A percentile compares a stretch with the other conserved stretches of the same genome.
Conservation (phyloP, 176 grass and related monocot species). For the Carex pumila region DNA sequence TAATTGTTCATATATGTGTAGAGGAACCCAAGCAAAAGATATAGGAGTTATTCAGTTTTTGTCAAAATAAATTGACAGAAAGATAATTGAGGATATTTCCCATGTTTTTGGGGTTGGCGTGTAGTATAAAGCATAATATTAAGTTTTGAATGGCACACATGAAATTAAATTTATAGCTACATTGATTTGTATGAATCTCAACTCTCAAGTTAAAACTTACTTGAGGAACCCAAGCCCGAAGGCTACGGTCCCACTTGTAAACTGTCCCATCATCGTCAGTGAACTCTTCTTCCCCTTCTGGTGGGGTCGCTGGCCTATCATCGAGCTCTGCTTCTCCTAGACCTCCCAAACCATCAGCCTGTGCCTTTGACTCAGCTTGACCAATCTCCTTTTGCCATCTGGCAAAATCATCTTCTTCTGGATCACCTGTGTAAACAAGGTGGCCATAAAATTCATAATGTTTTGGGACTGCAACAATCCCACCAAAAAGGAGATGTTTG, state of each 20-base stretch:
- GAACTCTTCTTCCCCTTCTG: conserved; percentile 89
- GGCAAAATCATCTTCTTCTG: conserved; percentile 41
- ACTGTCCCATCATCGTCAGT: conserved; percentile 89
- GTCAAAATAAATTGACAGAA: not conserved
- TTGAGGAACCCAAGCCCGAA: conserved; percentile 93
- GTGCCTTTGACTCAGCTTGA: conserved; percentile 41
- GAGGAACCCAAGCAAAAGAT: not conserved
- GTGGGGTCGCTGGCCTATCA: conserved; percentile 62
- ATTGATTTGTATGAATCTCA: not conserved
- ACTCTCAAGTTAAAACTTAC: conserved; percentile 39
- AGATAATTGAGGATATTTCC: not conserved
- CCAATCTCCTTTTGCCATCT: conserved; percentile 80
- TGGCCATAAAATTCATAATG: not conserved
- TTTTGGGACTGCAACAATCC: not conserved
- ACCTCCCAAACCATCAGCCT: conserved; percentile 38
- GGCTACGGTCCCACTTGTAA: conserved; percentile 82
- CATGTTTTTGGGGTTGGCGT: not conserved
- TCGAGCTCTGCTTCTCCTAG: conserved; percentile 21
- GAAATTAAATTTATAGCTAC: not conserved
- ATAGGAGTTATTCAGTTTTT: not conserved
- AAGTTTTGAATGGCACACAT: not conserved
- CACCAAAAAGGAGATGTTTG: not conserved
- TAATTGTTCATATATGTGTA: not conserved
- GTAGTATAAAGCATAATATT: not conserved
- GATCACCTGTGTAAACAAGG: not conserved